Evolutionary conservation across 177 flowering plant genomes (phyloP), one percentile per base, ranked within the genome.

Genomic region (Vitis hybrid): DNA sequence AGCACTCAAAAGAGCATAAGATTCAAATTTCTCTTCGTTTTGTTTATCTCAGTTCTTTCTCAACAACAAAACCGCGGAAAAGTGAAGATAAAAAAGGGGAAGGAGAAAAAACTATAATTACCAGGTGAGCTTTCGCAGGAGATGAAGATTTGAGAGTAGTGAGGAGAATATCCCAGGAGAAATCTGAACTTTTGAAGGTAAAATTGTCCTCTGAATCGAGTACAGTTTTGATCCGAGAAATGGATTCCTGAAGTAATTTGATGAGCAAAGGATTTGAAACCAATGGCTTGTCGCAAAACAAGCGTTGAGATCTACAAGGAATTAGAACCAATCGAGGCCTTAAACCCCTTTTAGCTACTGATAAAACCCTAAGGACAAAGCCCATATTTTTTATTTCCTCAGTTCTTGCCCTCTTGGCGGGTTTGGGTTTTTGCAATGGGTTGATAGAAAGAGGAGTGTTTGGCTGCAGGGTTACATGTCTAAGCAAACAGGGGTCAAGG

Each of bases 51-150:
- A 3, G 45, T 18, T 33, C 14, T 62, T 62, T 62, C 50, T 62
- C 49, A 20, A 49, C 11, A 55, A 22, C 16, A 14, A 18, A 33
- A 16, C 29, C 33, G 51, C 1, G 29, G 29, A 26, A 26, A 26
- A 26, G 29, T 0, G 29, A 53, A 13, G 11, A 51, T 19, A 1
- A 13, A 15, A 70, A 19, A 19, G 3, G 12, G 7, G 22, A 50
- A 31, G 15, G 60, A 33, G 57, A 29, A 39, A 11, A 31, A 7
- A 50, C 39, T 1, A 2, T 52, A 51, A 31, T 66, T 80, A 86
- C 90, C 83, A 81, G 72, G 53, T 70, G 74, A 52, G 85, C 83
- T 69, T 84, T 86, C 10, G 69, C 39, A 1, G 82, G 74, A 53
- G 83, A 79, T 12, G 82, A 84, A 69, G 80, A 75, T 7, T 65